Conservation (phyloP, 768 basidiomycete species). For the Boletellus emodensis region DNA sequence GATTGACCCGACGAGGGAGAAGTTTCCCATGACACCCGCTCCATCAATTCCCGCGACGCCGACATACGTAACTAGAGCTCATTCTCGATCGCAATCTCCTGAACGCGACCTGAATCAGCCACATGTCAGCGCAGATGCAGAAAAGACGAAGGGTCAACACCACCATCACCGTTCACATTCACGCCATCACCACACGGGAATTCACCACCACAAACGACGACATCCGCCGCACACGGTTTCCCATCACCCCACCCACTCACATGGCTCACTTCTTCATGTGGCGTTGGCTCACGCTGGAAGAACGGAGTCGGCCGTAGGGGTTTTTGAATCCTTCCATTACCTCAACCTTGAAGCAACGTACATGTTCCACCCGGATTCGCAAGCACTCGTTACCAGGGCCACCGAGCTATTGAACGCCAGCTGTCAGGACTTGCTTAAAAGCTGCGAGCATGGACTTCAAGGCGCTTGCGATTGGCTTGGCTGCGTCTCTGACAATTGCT, state of each 20-base stretch:
- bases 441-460: conserved; percentile 38
- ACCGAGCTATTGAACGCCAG: conserved; percentile 46
- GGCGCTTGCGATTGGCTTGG: conserved; percentile 51
- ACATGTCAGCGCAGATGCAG: not conserved
- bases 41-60: conserved; percentile 37
- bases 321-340: conserved; percentile 71
- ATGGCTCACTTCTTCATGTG: conserved; percentile 38
- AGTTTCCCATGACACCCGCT: conserved; percentile 49
- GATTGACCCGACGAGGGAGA: conserved; percentile 59
- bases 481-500: conserved; percentile 32
- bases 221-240: conserved; percentile 13
- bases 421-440: conserved; percentile 50
- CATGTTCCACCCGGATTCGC: conserved; percentile 46
- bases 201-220: conserved; percentile 6
- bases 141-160: not conserved
- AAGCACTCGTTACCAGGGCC: conserved; percentile 40
- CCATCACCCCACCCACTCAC: conserved; percentile 30
- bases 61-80: conserved; percentile 26
- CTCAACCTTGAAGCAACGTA: conserved; percentile 60
- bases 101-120: not conserved
- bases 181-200: conserved; percentile 1
- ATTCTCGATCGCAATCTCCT: conserved; percentile 34
- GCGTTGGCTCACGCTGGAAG: conserved; percentile 31
- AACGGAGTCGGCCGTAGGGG: conserved; percentile 58
- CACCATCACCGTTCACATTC: not conserved